Percentiles rank a stretch among this genome's conserved stretches.
Evolutionary conservation across 106 monocot species (phyloP).

Genomic region (Allium cepa): DNA sequence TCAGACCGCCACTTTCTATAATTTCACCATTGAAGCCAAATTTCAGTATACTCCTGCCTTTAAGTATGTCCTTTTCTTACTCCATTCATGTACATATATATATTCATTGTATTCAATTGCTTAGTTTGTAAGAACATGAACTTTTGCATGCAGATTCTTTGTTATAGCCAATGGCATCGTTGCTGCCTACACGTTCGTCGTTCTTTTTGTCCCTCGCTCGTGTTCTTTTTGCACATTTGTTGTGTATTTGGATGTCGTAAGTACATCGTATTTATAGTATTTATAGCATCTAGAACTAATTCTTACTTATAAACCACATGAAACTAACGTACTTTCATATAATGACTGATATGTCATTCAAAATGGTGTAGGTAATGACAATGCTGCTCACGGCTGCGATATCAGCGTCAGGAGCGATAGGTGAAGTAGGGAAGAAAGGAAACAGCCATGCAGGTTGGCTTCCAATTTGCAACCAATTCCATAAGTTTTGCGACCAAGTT

Average conservation of each 20-base stretch:
- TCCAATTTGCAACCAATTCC: slow-evolving; percentile 57
- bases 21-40: slow-evolving; percentile 41
- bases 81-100: not conserved
- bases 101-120: not conserved
- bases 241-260: slow-evolving; percentile 47
- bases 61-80: slow-evolving; percentile 12
- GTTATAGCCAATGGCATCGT: slow-evolving; percentile 39
- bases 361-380: slow-evolving; percentile 25
- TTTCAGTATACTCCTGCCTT: slow-evolving; percentile 46
- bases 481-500: slow-evolving; percentile 52
- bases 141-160: slow-evolving; percentile 41
- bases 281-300: not conserved
- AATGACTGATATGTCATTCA: too few species aligned
- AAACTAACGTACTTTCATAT: too few species aligned
- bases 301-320: too few species aligned
- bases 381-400: slow-evolving; percentile 53
- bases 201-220: slow-evolving; percentile 24
- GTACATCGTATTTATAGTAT: not conserved
- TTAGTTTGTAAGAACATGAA: too few species aligned
- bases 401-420: slow-evolving; percentile 45
- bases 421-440: slow-evolving; percentile 67
- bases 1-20: slow-evolving; percentile 30
- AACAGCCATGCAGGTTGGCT: slow-evolving; percentile 69
- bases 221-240: slow-evolving; percentile 20
- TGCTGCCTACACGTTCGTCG: slow-evolving; percentile 39